Evolutionary conservation across 345 rosid genomes (phyloP), one percentile per base, ranked within the genome.

Genomic region (Capsella bursapastoris): DNA sequence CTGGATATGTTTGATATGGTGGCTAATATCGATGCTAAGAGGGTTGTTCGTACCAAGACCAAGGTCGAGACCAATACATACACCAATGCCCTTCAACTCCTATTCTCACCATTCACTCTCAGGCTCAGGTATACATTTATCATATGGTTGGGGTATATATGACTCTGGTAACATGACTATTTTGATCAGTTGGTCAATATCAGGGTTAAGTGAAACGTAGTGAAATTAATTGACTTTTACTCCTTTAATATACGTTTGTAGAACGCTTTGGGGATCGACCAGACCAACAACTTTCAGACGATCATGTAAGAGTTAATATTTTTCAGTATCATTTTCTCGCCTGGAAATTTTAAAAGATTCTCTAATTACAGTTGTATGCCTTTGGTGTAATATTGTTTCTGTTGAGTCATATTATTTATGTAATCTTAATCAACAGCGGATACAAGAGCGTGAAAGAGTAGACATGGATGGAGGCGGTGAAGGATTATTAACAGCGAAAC

Each of bases 401-500:
- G 43, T 38, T 40, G 43, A 40, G 43, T 40, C 10, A 40, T 3
- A 0, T 43, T 0, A 0, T 43, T 0, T 32, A 7, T 3, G 51
- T 27, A 25, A 43, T 62, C 25, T 37, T 9, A 27, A 34, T 32
- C 14, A 22, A 22, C 18, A 11, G 12, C 10, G 14, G 8, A 12
- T 5, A 50, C 34, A 50, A 13, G 70, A 51, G 22, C 12, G 22
- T 64, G 61, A 32, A n/a, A 18, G 6, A 0, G 69, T 2, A 47
- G 8, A 34, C 34, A 5, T 28, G 45, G 25, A 13, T 25, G 43
- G 43, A 40, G 11, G 43, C 9, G 43, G 5, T 40, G 48, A 10
- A 66, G 77, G 58, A 53, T 55, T 64, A 64, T 55, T 73, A 64
- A 44, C 71, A 9, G 8, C 45, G 18, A 44, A 18, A 14, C 71